Evolutionary conservation across 805 yeast species (phyloP).

Genomic region (Clavispora vitiphila): DNA sequence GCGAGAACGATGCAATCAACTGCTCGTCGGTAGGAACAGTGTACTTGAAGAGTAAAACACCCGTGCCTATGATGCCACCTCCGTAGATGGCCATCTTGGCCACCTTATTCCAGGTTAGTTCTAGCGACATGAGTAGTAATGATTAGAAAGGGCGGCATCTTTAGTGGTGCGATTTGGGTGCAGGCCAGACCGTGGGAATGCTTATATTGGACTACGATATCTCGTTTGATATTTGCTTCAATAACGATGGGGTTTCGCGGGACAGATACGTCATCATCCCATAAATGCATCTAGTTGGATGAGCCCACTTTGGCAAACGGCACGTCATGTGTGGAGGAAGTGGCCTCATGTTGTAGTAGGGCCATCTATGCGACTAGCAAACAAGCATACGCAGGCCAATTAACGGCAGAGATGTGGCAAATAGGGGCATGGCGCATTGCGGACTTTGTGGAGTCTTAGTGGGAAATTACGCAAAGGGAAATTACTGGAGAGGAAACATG

Average conservation of each 20-base stretch:
- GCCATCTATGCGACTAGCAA: background rate
- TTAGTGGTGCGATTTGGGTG: background rate
- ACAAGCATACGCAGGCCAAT: background rate
- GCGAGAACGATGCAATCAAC: slow-evolving; percentile 66
- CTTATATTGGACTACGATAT: too few species aligned
- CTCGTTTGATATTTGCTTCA: too few species aligned
- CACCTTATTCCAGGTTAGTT: slow-evolving; percentile 1
- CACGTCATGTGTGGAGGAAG: background rate
- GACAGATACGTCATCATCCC: too few species aligned
- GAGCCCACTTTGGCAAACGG: background rate
- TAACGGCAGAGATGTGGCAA: background rate
- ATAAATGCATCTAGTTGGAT: too few species aligned
- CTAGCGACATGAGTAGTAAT: background rate
- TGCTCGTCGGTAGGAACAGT: slow-evolving; percentile 86
- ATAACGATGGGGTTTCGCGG: too few species aligned
- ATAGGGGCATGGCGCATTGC: background rate
- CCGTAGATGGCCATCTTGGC: slow-evolving; percentile 1
- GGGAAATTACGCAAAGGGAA: too few species aligned
- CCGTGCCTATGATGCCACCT: slow-evolving; percentile 57
- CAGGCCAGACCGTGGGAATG: background rate
- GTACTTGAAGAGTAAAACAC: slow-evolving; percentile 65
- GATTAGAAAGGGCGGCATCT: background rate
- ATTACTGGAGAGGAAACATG: too few species aligned
- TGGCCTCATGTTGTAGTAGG: background rate
- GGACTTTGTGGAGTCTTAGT: too few species aligned